Percentiles rank a stretch among this genome's conserved stretches.
Conservation (phyloP, 768 basidiomycete species). For the Megacollybia marginata region DNA sequence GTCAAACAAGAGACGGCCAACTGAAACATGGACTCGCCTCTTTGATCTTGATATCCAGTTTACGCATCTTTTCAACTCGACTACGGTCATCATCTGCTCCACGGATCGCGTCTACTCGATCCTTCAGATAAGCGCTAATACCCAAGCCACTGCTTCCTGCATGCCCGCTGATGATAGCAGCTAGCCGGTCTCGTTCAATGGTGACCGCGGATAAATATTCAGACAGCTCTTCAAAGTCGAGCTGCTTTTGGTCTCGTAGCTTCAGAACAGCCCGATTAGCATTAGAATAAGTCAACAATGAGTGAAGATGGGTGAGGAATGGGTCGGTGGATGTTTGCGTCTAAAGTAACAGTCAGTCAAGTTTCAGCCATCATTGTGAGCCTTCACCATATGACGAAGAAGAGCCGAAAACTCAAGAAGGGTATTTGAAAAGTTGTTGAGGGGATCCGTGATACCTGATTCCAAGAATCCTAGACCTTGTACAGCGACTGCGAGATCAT, state of each 20-base stretch:
- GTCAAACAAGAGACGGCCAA: no score
- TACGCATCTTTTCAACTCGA: slow-evolving; percentile 88
- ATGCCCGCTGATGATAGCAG: slow-evolving; percentile 85
- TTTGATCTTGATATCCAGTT: slow-evolving; percentile 90
- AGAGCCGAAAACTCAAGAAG: slow-evolving; percentile 91
- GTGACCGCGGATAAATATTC: slow-evolving; percentile 93
- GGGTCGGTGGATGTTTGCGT: slow-evolving; percentile 90
- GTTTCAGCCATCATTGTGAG: not conserved
- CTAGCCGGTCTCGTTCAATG: slow-evolving; percentile 84
- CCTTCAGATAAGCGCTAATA: slow-evolving; percentile 82
- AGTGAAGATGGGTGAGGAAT: slow-evolving; percentile 84
- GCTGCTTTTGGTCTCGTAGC: slow-evolving; percentile 95
- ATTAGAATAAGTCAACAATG: slow-evolving; percentile 88
- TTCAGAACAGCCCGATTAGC: slow-evolving; percentile 92
- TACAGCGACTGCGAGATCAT: slow-evolving; percentile 92
- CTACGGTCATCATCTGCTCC: slow-evolving; percentile 92
- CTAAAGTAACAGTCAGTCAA: slow-evolving; percentile 26
- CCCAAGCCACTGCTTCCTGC: slow-evolving; percentile 81
- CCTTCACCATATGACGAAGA: slow-evolving; percentile 69
- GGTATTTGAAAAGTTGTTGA: slow-evolving; percentile 96
- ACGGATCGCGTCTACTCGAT: slow-evolving; percentile 84
- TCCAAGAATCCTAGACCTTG: slow-evolving; percentile 98
- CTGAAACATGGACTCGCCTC: slow-evolving; percentile 54
- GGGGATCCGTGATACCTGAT: slow-evolving; percentile 94
- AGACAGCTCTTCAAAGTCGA: slow-evolving; percentile 96